Base-by-base conservation (phyloP, 2,329 filamentous ascomycete genomes). In the Penicillium aurantiogriseum region DNA sequence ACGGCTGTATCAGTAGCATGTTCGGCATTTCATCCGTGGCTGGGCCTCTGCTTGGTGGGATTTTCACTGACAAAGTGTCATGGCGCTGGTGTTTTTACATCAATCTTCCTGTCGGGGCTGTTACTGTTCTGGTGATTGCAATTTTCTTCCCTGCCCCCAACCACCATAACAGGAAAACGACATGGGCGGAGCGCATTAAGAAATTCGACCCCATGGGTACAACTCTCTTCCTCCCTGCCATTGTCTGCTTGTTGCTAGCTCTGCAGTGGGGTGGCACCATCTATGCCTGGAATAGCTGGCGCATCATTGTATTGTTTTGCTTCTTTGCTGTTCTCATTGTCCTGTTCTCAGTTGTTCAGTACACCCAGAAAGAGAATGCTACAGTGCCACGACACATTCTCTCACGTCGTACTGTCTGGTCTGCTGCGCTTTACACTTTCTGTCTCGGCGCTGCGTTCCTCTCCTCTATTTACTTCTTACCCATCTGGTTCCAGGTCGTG, bases 341-440 rank as follows among this genome's bases (percentile, higher is more conserved):
- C 39, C 57, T 80, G 33, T 87, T 86, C 42, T 4, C 56, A 6
- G n/a, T 61, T 63, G 80, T 29, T 76, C 66, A 44, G 70, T 83
- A 44, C 76, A 82, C 74, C 68, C 74, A 79, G 65, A 74, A 77
- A 19, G 81, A 83, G 25, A 72, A 74, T 49, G 81, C 77, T 7
- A 80, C 79, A 8, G 68, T 84, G n/a, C 82, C 82, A 27, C 80
- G 79, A 33, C 71, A 77, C 17, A 75, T 84, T 48, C 75, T 83
- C 63, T 76, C 71, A 54, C 75, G 80, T 61, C 75, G 81, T 23
- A 76, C 69, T 38, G 67, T 78, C 21, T 66, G 71, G 11, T 57
- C 68, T 38, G 65, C 69, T 35, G 56, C 64, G 5, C 67, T 68
- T 57, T 77, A 71, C 66, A 62, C 63, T 21, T 55, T 55, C 23